Percentiles rank a stretch among this genome's conserved stretches.
These are phyloP conservation scores for Colletotrichum sp. DNA, from an alignment of 2,329 filamentous ascomycete species.

Conservation along the genomic window DNA sequence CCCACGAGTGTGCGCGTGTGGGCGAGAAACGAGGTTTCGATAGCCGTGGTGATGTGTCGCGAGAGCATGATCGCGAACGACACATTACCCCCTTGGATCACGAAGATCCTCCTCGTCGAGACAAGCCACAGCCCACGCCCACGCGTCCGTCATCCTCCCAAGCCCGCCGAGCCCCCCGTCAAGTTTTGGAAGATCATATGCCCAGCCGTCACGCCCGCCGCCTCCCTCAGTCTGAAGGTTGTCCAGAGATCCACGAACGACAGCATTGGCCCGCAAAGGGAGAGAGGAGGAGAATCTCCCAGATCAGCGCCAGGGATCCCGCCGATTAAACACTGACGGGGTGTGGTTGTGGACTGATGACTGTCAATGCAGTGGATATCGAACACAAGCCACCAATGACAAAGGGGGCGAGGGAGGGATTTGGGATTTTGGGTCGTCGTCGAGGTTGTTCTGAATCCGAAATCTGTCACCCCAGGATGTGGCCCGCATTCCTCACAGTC, in stretches of 20 bases:
- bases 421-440: background rate
- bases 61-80: background rate
- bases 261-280: background rate
- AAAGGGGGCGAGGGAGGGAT: background rate
- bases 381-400: background rate
- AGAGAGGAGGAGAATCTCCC: background rate
- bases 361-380: conserved; percentile 1
- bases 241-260: background rate
- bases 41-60: background rate
- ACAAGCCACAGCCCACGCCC: background rate
- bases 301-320: conserved; percentile 14
- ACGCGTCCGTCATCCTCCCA: background rate
- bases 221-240: background rate
- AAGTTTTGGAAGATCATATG: background rate
- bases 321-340: conserved; percentile 5
- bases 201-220: background rate
- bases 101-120: conserved; percentile 4
- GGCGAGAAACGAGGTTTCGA: background rate
- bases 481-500: background rate
- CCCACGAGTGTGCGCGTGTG: background rate
- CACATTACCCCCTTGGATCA: background rate
- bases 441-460: background rate
- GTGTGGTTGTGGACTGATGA: conserved; percentile 4
- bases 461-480: background rate
- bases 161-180: background rate